Percentiles rank a stretch among this genome's conserved stretches.
Evolutionary conservation across 164 flowering plant genomes (phyloP).

Genomic region (Hamamelis virginiana): DNA sequence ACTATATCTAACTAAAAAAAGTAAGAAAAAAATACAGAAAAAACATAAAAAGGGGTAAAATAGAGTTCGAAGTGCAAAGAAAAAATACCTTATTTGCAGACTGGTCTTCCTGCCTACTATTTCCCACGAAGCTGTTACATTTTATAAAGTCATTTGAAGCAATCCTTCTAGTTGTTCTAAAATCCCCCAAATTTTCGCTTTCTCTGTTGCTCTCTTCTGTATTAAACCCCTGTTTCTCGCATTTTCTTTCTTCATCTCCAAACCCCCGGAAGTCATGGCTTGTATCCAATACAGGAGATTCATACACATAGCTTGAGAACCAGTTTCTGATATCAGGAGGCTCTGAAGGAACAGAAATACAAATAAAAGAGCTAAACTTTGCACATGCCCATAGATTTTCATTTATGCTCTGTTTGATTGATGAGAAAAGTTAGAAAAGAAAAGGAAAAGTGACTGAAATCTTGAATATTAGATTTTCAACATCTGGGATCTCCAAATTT

Average conservation of each 20-base stretch:
- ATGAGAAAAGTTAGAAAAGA: no score
- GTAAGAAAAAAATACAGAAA: neutral
- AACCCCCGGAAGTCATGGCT: slow-evolving; percentile 8
- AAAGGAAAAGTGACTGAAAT: neutral
- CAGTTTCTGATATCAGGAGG: slow-evolving; percentile 63
- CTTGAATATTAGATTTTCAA: neutral
- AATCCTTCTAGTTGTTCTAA: neutral
- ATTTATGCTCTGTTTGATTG: neutral
- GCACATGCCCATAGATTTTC: no score
- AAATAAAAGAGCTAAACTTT: neutral
- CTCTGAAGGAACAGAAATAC: slow-evolving; percentile 27
- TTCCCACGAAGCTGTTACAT: neutral
- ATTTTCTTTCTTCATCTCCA: slow-evolving; percentile 7
- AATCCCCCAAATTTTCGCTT: neutral
- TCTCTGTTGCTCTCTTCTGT: slow-evolving; percentile 7
- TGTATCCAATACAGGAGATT: slow-evolving; percentile 37
- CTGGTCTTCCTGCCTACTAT: slow-evolving; percentile 7
- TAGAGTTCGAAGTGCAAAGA: neutral
- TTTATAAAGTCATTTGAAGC: neutral
- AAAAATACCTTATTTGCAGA: slow-evolving; percentile 9
- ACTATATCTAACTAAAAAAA: no score
- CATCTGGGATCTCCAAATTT: neutral
- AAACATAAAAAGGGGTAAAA: neutral
- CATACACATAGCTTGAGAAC: slow-evolving; percentile 58
- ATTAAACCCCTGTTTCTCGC: slow-evolving; percentile 8